A percentile compares a stretch with the other conserved stretches of the same genome.
These are phyloP conservation scores for Teratosphaeria pseudoeucalypti DNA, from an alignment of 2,329 filamentous ascomycete genomes.

Conservation along the genomic window DNA sequence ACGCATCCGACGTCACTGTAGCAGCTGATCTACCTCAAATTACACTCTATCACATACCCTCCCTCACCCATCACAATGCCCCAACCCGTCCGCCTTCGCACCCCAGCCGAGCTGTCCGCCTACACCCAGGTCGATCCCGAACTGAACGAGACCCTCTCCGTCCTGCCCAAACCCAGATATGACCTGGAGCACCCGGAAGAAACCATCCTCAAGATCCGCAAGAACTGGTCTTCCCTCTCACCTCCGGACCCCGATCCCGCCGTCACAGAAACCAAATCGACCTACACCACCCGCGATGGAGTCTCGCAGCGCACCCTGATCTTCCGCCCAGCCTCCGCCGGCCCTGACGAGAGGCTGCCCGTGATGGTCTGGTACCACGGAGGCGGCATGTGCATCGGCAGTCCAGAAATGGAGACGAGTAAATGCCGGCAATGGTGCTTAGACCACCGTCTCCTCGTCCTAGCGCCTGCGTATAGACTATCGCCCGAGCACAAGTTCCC, in stretches of 20 bases:
- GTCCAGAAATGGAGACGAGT: constrained; percentile 5
- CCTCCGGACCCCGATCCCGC: not conserved
- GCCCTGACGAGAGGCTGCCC: not conserved
- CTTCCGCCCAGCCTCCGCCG: constrained; percentile 4
- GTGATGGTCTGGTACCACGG: constrained; percentile 11
- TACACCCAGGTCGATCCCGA: constrained; percentile 5
- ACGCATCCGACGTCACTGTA: not conserved
- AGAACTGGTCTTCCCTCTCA: constrained; percentile 1
- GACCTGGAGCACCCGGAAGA: constrained; percentile 1
- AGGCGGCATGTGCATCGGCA: constrained; percentile 8
- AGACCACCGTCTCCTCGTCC: constrained; percentile 5
- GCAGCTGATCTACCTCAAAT: not conserved
- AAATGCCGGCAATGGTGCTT: not conserved
- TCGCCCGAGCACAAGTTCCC: constrained; percentile 43
- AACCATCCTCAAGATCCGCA: constrained; percentile 3
- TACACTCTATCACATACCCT: not conserved
- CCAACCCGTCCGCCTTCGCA: not conserved
- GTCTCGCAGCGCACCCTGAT: constrained; percentile 4
- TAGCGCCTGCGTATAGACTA: constrained; percentile 30
- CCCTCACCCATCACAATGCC: not conserved
- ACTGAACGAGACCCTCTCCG: constrained; percentile 1
- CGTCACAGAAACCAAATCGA: constrained; percentile 2
- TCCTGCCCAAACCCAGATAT: not conserved
- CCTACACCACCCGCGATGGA: constrained; percentile 7
- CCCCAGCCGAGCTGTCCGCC: constrained; percentile 1